Percentiles rank a stretch among this genome's conserved stretches.
Evolutionary conservation across 1,139 yeast species (phyloP).

Genomic region (Saccharomyces pastorianus): DNA sequence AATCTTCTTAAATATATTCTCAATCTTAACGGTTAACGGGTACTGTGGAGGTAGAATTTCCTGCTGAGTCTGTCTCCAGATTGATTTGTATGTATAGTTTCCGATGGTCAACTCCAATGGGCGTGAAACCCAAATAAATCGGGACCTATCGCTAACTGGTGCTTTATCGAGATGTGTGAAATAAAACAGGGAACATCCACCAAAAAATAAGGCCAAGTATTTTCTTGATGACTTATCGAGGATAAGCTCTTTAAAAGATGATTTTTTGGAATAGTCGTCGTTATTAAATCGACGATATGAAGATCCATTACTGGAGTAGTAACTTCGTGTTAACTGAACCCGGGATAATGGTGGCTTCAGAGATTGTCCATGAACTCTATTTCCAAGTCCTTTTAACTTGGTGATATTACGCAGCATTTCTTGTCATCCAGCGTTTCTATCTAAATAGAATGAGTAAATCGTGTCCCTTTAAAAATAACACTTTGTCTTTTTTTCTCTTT

Average conservation of each 20-base stretch:
- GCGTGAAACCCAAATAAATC: slow-evolving; percentile 69
- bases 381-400: not conserved
- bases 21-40: slow-evolving; percentile 50
- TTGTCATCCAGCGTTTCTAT: not conserved
- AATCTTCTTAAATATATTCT: slow-evolving; percentile 52
- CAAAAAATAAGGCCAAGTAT: slow-evolving; percentile 24
- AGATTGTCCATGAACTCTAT: not conserved
- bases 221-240: slow-evolving; percentile 26
- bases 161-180: slow-evolving; percentile 66
- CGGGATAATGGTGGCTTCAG: not conserved
- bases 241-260: slow-evolving; percentile 11
- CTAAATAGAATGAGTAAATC: not conserved
- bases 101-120: slow-evolving; percentile 65
- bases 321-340: not conserved
- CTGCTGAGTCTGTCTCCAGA: slow-evolving; percentile 42
- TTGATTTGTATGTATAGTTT: slow-evolving; percentile 54
- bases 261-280: slow-evolving; percentile 9
- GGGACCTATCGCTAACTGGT: slow-evolving; percentile 66
- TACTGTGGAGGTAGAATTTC: slow-evolving; percentile 45
- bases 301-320: not conserved
- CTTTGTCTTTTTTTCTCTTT: not conserved
- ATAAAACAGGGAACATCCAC: slow-evolving; percentile 42
- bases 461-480: not conserved
- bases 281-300: slow-evolving; percentile 30
- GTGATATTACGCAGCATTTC: not conserved